These are phyloP conservation scores for Fusarium sp. DNA, from an alignment of 2,329 filamentous ascomycete species.

Conservation along the genomic window DNA sequence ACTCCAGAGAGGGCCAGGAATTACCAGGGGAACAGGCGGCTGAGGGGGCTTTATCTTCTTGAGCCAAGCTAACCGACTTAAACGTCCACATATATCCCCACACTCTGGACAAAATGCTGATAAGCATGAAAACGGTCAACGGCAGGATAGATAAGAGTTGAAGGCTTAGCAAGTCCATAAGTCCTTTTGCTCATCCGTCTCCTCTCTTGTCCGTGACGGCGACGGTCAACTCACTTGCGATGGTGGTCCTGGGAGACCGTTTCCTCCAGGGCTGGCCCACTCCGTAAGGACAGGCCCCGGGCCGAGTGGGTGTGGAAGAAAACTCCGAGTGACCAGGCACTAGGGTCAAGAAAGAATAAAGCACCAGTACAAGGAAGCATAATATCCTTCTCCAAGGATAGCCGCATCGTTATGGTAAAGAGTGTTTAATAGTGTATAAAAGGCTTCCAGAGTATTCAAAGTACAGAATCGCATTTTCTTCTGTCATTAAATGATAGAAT, in stretches of 20 bases:
- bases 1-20: background rate
- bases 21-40: background rate
- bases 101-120: background rate
- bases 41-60: background rate
- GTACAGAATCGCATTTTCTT: background rate
- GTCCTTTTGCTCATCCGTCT: background rate
- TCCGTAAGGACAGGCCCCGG: constrained; percentile 2
- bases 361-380: background rate
- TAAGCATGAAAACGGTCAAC: background rate
- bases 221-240: background rate
- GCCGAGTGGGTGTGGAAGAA: constrained; percentile 30
- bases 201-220: background rate
- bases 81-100: background rate
- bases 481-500: background rate
- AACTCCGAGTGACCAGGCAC: constrained; percentile 31
- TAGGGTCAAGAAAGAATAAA: background rate
- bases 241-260: background rate
- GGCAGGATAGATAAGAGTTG: background rate
- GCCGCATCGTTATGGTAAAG: background rate
- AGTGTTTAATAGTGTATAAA: background rate
- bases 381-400: background rate
- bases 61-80: background rate
- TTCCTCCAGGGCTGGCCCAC: constrained; percentile 16
- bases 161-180: background rate
- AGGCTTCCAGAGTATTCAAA: background rate